Conservation (phyloP, 352 stramenopile genomes). For the Phytophthora tentaculata region DNA sequence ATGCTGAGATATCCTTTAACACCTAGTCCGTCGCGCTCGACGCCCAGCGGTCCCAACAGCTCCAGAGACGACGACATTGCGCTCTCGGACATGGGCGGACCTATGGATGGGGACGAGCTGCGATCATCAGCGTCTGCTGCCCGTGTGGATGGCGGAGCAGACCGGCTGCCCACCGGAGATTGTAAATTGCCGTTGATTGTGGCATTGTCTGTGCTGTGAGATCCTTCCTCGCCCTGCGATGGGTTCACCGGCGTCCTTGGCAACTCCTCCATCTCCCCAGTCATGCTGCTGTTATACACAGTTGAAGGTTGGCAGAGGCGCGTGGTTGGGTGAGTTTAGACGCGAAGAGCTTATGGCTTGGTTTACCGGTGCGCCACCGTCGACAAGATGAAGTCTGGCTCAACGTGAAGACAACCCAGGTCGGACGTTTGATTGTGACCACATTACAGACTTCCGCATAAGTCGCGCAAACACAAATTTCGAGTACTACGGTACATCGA, state of each 20-base stretch:
- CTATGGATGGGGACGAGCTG: slow-evolving; percentile 19
- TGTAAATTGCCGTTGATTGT: slow-evolving; percentile 14
- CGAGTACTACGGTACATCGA: background rate
- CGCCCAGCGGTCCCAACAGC: slow-evolving; percentile 38
- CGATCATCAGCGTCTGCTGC: slow-evolving; percentile 19
- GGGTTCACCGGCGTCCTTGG: slow-evolving; percentile 21
- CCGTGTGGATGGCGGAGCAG: slow-evolving; percentile 24
- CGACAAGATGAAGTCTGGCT: slow-evolving; percentile 22
- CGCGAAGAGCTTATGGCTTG: slow-evolving; percentile 12
- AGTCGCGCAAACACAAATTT: background rate
- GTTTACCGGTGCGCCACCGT: slow-evolving; percentile 9
- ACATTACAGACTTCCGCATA: background rate
- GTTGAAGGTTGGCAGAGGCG: background rate
- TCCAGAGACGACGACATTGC: slow-evolving; percentile 29
- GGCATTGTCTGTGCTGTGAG: slow-evolving; percentile 19
- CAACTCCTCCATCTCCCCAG: slow-evolving; percentile 22
- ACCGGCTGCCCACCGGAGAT: slow-evolving; percentile 21
- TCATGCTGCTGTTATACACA: slow-evolving; percentile 39
- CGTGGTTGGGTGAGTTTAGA: background rate
- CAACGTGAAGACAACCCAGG: slow-evolving; percentile 18
- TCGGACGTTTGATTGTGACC: slow-evolving; percentile 12
- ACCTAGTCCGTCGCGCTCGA: slow-evolving; percentile 70
- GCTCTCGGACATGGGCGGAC: slow-evolving; percentile 38
- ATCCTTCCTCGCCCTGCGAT: slow-evolving; percentile 31
- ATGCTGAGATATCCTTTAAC: slow-evolving; percentile 82